A percentile compares a stretch with the other conserved stretches of the same genome.
These are phyloP conservation scores for Tuber indicum DNA, from an alignment of 495 filamentous ascomycete species.

Conservation along the genomic window DNA sequence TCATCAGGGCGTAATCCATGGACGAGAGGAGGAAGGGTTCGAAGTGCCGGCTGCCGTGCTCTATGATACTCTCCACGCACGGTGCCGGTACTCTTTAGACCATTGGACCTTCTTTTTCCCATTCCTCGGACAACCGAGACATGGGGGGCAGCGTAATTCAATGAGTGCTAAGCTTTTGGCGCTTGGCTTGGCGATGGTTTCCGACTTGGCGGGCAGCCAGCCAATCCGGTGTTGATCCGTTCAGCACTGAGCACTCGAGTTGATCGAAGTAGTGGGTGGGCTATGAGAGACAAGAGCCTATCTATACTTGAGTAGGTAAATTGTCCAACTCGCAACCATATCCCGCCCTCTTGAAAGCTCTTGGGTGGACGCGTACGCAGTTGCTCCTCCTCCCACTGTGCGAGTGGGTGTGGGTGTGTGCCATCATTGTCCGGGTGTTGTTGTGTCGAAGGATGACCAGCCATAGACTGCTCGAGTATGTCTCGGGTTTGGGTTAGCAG, in stretches of 20 bases:
- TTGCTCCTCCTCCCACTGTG: background rate
- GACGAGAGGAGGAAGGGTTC: background rate
- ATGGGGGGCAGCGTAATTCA: background rate
- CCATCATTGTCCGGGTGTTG: background rate
- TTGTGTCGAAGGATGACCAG: background rate
- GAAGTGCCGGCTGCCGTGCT: too few relatives aligned
- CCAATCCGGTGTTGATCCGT: background rate
- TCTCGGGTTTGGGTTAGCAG: too few relatives aligned
- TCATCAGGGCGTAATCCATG: background rate
- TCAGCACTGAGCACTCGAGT: background rate
- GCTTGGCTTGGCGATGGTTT: conserved; percentile 1
- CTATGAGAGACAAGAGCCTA: too few relatives aligned
- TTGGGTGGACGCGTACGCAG: background rate
- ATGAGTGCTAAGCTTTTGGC: background rate
- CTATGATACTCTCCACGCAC: too few relatives aligned
- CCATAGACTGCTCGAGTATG: too few relatives aligned
- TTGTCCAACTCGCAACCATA: too few relatives aligned
- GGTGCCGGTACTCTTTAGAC: too few relatives aligned
- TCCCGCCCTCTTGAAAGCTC: background rate
- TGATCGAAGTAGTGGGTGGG: too few relatives aligned
- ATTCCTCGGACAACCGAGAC: background rate
- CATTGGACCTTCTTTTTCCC: background rate
- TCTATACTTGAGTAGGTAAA: too few relatives aligned
- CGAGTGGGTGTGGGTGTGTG: background rate
- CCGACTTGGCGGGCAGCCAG: background rate